Conservation (phyloP, 208 protist genomes). For the Leishmania gerbilli region DNA sequence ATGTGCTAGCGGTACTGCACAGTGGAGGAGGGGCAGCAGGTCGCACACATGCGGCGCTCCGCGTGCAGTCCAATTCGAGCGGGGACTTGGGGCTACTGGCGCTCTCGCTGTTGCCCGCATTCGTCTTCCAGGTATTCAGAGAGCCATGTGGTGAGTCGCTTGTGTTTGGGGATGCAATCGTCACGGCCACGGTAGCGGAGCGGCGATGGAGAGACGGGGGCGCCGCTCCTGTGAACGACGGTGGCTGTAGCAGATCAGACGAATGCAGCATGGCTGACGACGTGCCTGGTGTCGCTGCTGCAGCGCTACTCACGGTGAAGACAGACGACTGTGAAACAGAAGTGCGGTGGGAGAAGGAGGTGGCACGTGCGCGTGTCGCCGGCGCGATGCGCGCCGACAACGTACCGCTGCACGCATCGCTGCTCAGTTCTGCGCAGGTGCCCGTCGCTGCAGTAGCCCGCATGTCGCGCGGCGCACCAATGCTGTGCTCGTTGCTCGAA, state of each 20-base stretch:
- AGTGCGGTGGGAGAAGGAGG: neutral
- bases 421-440: slow-evolving; percentile 6
- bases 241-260: neutral
- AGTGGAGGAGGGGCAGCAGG: neutral
- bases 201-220: neutral
- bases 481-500: neutral
- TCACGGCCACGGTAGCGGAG: slow-evolving; percentile 5
- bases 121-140: neutral
- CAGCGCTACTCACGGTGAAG: neutral
- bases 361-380: neutral
- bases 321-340: neutral
- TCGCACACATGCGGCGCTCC: neutral
- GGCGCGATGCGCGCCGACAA: neutral
- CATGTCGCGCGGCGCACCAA: slow-evolving; percentile 2
- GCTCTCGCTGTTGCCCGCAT: neutral
- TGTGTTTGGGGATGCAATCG: slow-evolving; percentile 14
- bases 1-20: neutral
- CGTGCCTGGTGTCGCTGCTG: neutral
- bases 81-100: neutral
- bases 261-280: slow-evolving; percentile 8
- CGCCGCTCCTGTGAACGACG: neutral
- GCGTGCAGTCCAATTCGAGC: neutral
- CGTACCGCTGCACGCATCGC: neutral
- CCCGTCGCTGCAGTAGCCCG: neutral
- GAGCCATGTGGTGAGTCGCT: neutral